Percentiles rank a stretch among this genome's conserved stretches.
Conservation (phyloP, 768 basidiomycete genomes). For the Tubosaeta sp. region DNA sequence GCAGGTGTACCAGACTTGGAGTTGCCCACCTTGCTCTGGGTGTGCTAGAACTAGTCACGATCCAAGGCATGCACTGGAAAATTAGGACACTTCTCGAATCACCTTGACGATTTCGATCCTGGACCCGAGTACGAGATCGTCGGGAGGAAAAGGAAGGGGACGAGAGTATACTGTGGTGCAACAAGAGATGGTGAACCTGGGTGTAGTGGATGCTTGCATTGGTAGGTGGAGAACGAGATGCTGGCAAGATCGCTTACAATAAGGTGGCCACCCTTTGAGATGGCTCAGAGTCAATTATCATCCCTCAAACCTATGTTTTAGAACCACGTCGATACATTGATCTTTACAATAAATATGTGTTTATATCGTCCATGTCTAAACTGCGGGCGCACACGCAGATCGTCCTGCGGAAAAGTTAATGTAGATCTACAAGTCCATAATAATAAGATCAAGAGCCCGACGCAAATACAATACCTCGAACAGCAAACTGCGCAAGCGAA, state of each 20-base stretch:
- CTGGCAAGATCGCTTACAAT: too few species aligned
- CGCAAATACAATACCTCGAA: not conserved
- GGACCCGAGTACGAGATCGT: too few species aligned
- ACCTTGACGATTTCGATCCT: too few species aligned
- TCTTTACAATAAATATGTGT: not conserved
- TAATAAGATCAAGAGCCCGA: slow-evolving; percentile 4
- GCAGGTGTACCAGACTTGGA: slow-evolving; percentile 57
- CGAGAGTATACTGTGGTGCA: too few species aligned
- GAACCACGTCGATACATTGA: not conserved
- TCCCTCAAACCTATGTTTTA: too few species aligned
- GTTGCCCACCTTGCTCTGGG: slow-evolving; percentile 76
- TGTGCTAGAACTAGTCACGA: slow-evolving; percentile 65
- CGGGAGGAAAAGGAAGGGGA: too few species aligned
- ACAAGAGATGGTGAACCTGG: too few species aligned
- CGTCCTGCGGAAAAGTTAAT: not conserved
- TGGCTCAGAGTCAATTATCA: too few species aligned
- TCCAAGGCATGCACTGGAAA: slow-evolving; percentile 61
- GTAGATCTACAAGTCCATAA: not conserved
- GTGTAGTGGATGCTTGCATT: too few species aligned
- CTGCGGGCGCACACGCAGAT: not conserved
- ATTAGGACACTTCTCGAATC: slow-evolving; percentile 55
- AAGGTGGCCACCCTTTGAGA: too few species aligned
- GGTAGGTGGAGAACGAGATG: too few species aligned
- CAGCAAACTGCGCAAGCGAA: not conserved
- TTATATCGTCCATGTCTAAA: slow-evolving; percentile 4